phyloP scores from a whole-genome alignment of 768 basidiomycete species.

The Sistotremastrum suecicum region DNA sequence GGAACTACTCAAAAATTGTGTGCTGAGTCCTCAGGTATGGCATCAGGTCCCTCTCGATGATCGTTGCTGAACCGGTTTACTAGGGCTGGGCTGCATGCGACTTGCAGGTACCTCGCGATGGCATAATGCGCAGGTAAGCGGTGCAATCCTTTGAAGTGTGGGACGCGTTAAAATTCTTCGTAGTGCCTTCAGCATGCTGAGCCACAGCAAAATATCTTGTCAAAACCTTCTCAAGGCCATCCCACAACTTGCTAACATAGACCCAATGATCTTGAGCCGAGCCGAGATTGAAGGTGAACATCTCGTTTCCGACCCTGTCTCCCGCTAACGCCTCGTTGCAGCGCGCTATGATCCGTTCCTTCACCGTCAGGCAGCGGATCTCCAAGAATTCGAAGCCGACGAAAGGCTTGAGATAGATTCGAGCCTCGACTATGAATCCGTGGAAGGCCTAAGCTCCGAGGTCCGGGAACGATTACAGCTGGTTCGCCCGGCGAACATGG shows the following conservation, averaged over 20 bases:
- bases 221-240: conserved; percentile 26
- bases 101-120: conserved; percentile 26
- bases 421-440: conserved; percentile 48
- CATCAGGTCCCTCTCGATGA: not conserved
- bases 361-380: conserved; percentile 58
- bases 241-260: conserved; percentile 36
- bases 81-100: conserved; percentile 32
- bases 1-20: conserved; percentile 19
- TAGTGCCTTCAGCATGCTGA: conserved; percentile 67
- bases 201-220: conserved; percentile 38
- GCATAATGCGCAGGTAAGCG: conserved; percentile 27
- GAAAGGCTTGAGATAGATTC: conserved; percentile 59
- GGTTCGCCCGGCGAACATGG: conserved; percentile 58
- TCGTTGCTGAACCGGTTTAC: not conserved
- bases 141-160: not conserved
- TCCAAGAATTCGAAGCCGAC: conserved; percentile 61
- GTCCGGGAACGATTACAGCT: conserved; percentile 47
- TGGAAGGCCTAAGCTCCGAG: conserved; percentile 65
- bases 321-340: conserved; percentile 13
- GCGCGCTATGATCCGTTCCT: conserved; percentile 52
- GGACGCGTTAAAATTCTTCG: not conserved
- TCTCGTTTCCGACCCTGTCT: not conserved
- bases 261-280: conserved; percentile 39
- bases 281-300: conserved; percentile 57
- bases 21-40: conserved; percentile 29